These are phyloP conservation scores for Pestalotiopsis sp. DNA, from an alignment of 2,329 filamentous ascomycete genomes.

Conservation along the genomic window DNA sequence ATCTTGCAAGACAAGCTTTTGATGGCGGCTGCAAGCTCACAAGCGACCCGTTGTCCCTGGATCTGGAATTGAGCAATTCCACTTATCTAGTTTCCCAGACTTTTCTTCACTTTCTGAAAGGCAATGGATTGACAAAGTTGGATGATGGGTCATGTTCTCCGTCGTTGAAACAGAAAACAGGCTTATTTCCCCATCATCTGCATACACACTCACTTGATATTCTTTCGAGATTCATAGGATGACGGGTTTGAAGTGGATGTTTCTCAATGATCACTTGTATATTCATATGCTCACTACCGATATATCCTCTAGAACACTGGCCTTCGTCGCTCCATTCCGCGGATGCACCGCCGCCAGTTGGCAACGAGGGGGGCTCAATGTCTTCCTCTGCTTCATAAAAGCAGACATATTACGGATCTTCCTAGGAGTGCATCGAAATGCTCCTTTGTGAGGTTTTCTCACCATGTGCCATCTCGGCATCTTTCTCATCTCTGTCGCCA, in stretches of 20 bases:
- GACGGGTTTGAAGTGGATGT: not conserved
- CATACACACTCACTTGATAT: too few relatives aligned
- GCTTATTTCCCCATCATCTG: too few relatives aligned
- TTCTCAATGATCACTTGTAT: not conserved
- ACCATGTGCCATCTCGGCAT: constrained; percentile 1
- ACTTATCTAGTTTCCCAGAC: too few relatives aligned
- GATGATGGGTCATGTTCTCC: too few relatives aligned
- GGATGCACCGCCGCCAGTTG: not conserved
- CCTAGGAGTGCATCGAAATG: not conserved
- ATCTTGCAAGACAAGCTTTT: not conserved
- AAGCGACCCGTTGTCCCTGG: too few relatives aligned
- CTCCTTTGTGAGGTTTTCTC: not conserved
- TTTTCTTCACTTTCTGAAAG: too few relatives aligned
- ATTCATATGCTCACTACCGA: not conserved
- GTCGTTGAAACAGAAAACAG: too few relatives aligned
- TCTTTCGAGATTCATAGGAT: too few relatives aligned
- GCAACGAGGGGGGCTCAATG: not conserved
- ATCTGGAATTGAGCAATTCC: too few relatives aligned
- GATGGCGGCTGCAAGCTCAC: too few relatives aligned
- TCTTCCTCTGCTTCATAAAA: not conserved
- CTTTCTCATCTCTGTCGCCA: not conserved
- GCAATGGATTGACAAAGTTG: too few relatives aligned
- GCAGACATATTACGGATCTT: not conserved
- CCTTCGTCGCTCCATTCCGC: not conserved
- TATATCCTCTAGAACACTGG: not conserved